phyloP scores from a whole-genome alignment of 345 rosid species.

The Turnera subulata region DNA sequence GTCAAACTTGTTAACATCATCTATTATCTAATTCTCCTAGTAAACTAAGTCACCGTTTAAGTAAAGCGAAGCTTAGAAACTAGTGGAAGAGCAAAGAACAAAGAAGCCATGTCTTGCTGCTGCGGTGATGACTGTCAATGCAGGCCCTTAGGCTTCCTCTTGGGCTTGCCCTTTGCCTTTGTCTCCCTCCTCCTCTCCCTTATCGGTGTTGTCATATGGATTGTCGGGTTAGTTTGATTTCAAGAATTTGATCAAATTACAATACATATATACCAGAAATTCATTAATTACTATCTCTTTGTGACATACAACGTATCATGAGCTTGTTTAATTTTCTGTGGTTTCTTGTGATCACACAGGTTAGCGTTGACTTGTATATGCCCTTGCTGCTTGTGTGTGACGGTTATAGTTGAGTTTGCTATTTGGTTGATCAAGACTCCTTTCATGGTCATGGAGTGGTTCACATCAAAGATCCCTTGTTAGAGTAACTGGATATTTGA shows the following conservation, averaged over 20 bases:
- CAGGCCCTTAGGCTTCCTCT: slow-evolving; percentile 77
- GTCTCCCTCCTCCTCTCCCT: slow-evolving; percentile 70
- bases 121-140: slow-evolving; percentile 54
- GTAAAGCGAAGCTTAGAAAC: not conserved
- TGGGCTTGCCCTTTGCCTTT: slow-evolving; percentile 86
- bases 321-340: not conserved
- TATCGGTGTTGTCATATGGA: slow-evolving; percentile 69
- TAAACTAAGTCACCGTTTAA: not conserved
- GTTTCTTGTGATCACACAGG: slow-evolving; percentile 27
- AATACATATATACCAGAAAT: too few species aligned
- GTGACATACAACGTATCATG: not conserved
- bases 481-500: slow-evolving; percentile 11
- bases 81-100: not conserved
- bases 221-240: slow-evolving; percentile 53
- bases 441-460: slow-evolving; percentile 59
- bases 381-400: slow-evolving; percentile 70
- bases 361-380: slow-evolving; percentile 60
- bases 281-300: too few species aligned
- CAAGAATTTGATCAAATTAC: not conserved
- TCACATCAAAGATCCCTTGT: slow-evolving; percentile 65
- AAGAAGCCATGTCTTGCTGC: slow-evolving; percentile 25
- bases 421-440: slow-evolving; percentile 64
- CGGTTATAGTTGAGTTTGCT: slow-evolving; percentile 56
- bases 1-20: not conserved
- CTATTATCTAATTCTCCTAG: not conserved